Conservation (phyloP, 1,284 basidiomycete genomes). For the Rhodotorula sp. region DNA sequence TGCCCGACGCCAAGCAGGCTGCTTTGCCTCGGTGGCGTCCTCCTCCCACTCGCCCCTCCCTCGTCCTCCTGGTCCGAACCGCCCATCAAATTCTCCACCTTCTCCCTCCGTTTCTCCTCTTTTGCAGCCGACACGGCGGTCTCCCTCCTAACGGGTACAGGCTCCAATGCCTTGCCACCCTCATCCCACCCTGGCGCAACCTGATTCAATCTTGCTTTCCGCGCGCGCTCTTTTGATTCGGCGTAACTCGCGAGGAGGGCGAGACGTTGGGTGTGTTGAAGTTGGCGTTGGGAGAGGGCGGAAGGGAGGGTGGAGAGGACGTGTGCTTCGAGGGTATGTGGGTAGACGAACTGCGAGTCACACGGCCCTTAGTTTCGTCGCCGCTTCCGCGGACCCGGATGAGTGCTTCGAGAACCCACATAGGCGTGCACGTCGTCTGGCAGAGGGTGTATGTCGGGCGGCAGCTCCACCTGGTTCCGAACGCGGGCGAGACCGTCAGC, state of each 20-base stretch:
- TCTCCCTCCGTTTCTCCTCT: neutral
- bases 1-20: conserved; percentile 22
- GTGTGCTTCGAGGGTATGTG: conserved; percentile 84
- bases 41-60: neutral
- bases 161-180: conserved; percentile 30
- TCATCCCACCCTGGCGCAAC: conserved; percentile 44
- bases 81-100: conserved; percentile 7
- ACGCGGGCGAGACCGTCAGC: neutral
- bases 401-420: conserved; percentile 56
- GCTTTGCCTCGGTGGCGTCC: neutral
- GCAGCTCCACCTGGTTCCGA: conserved; percentile 65
- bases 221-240: conserved; percentile 71
- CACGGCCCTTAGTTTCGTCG: neutral
- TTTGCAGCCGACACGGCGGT: neutral
- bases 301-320: conserved; percentile 63
- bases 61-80: conserved; percentile 21
- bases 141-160: neutral
- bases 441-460: conserved; percentile 84
- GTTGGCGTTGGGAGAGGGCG: conserved; percentile 66
- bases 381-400: neutral
- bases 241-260: conserved; percentile 67
- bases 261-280: conserved; percentile 59
- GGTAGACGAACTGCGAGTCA: conserved; percentile 76
- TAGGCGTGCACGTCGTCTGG: conserved; percentile 84
- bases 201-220: conserved; percentile 46